A percentile compares a stretch with the other conserved stretches of the same genome.
Conservation (phyloP, 2,329 filamentous ascomycete genomes). For the Emericellopsis cladophorae region DNA sequence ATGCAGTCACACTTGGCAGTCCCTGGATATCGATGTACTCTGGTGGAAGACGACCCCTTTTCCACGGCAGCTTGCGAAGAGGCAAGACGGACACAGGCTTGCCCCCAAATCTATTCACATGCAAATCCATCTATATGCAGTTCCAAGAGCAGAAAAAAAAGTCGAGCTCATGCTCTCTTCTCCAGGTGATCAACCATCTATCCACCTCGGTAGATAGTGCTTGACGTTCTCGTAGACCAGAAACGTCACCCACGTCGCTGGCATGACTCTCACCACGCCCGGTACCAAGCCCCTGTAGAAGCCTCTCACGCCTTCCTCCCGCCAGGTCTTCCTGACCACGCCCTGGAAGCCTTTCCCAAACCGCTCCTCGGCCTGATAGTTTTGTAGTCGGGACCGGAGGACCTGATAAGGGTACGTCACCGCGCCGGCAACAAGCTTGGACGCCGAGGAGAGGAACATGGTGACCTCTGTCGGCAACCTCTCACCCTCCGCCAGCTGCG, state of each 20-base stretch:
- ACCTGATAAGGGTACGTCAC: slow-evolving; percentile 95
- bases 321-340: slow-evolving; percentile 62
- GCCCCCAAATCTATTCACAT: too few relatives aligned
- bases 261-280: slow-evolving; percentile 81
- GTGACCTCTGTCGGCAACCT: slow-evolving; percentile 60
- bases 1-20: too few relatives aligned
- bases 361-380: slow-evolving; percentile 63
- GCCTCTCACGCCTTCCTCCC: slow-evolving; percentile 63
- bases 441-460: slow-evolving; percentile 63
- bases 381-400: slow-evolving; percentile 76
- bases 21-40: too few relatives aligned
- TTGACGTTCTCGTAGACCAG: slow-evolving; percentile 93
- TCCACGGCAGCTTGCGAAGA: too few relatives aligned
- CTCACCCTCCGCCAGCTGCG: slow-evolving; percentile 3
- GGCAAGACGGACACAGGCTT: too few relatives aligned
- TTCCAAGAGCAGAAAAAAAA: not conserved
- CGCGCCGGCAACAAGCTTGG: slow-evolving; percentile 81
- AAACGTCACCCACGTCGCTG: slow-evolving; percentile 93
- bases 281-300: slow-evolving; percentile 90
- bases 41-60: too few relatives aligned
- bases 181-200: slow-evolving; percentile 3
- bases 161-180: not conserved
- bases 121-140: too few relatives aligned
- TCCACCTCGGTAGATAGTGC: slow-evolving; percentile 46
- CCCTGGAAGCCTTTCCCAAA: slow-evolving; percentile 62